These are phyloP conservation scores for Cercospora sp. DNA, from an alignment of 2,329 filamentous ascomycete species.

Conservation along the genomic window DNA sequence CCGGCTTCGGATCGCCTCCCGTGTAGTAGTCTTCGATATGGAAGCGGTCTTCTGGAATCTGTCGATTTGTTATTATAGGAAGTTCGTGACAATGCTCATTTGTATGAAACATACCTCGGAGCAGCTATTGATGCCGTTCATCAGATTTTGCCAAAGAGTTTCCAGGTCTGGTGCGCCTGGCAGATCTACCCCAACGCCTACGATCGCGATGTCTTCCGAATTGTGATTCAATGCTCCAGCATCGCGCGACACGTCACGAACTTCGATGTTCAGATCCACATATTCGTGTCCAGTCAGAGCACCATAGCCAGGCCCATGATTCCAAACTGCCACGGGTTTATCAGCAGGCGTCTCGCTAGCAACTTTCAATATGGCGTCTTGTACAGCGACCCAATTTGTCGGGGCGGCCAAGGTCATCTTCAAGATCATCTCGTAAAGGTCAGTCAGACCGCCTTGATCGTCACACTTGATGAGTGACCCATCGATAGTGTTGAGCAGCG, in stretches of 20 bases:
- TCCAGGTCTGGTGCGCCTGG: slow-evolving; percentile 9
- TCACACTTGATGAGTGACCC: slow-evolving; percentile 5
- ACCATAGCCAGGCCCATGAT: slow-evolving; percentile 16
- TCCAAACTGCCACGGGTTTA: background rate
- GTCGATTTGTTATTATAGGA: background rate
- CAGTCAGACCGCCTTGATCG: background rate
- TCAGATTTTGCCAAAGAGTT: slow-evolving; percentile 13
- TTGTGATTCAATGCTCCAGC: background rate
- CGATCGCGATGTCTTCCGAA: slow-evolving; percentile 13
- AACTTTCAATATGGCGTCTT: slow-evolving; percentile 4
- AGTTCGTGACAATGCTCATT: background rate
- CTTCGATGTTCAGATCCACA: background rate
- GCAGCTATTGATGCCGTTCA: slow-evolving; percentile 12
- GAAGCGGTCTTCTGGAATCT: slow-evolving; percentile 15
- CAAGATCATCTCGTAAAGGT: slow-evolving; percentile 7
- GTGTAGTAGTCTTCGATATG: slow-evolving; percentile 17
- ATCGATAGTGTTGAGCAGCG: slow-evolving; percentile 7
- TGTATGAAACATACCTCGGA: slow-evolving; percentile 8
- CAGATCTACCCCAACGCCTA: slow-evolving; percentile 13
- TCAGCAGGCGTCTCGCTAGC: background rate
- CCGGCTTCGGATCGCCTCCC: slow-evolving; percentile 9
- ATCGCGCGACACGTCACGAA: slow-evolving; percentile 6
- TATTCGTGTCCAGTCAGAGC: slow-evolving; percentile 10
- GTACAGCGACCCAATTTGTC: slow-evolving; percentile 15
- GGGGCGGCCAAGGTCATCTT: slow-evolving; percentile 7